Evolutionary conservation across 768 basidiomycete genomes (phyloP).

Genomic region (Collybiopsis luxurians): DNA sequence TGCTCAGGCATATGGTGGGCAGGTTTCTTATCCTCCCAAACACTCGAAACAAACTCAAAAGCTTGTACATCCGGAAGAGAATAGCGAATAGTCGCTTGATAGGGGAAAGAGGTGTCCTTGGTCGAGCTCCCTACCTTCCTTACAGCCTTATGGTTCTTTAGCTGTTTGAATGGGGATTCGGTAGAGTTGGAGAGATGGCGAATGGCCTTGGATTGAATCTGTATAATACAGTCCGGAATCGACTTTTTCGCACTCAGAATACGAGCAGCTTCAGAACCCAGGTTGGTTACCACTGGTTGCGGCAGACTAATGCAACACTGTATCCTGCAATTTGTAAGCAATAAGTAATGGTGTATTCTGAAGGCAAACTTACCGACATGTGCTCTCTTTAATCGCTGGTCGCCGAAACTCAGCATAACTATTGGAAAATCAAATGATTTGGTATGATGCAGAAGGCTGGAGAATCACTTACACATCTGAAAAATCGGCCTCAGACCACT

Average conservation of each 20-base stretch:
- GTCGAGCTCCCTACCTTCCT: slow-evolving; percentile 33
- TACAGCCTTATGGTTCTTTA: slow-evolving; percentile 38
- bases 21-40: slow-evolving; percentile 64
- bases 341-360: neutral
- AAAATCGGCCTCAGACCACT: slow-evolving; percentile 53
- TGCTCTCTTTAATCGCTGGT: slow-evolving; percentile 38
- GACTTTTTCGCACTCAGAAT: slow-evolving; percentile 45
- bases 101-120: slow-evolving; percentile 46
- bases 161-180: slow-evolving; percentile 45
- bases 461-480: slow-evolving; percentile 43
- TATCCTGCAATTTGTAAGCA: slow-evolving; percentile 28
- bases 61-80: slow-evolving; percentile 42
- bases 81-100: slow-evolving; percentile 47
- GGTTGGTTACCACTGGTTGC: slow-evolving; percentile 30
- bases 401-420: slow-evolving; percentile 51
- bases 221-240: slow-evolving; percentile 48
- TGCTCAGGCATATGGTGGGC: slow-evolving; percentile 45
- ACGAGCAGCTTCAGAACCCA: slow-evolving; percentile 28
- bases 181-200: slow-evolving; percentile 39
- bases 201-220: slow-evolving; percentile 38
- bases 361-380: slow-evolving; percentile 34
- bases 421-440: neutral
- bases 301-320: slow-evolving; percentile 49
- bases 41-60: slow-evolving; percentile 52
- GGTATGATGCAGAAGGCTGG: neutral